phyloP scores from a whole-genome alignment of 345 rosid species.

The Psidium guajava region DNA sequence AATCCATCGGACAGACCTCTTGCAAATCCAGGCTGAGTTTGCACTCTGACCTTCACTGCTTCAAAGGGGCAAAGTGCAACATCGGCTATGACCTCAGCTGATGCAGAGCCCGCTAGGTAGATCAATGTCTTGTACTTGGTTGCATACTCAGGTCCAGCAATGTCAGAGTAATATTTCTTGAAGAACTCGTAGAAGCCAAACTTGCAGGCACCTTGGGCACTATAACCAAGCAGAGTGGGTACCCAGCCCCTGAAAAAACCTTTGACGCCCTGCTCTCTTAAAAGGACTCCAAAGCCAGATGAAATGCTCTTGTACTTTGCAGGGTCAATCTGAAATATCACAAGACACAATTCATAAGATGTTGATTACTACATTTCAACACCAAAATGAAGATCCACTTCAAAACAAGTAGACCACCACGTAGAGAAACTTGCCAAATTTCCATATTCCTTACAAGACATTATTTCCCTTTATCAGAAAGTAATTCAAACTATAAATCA shows the following conservation, averaged over 20 bases:
- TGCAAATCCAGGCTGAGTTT: slow-evolving; percentile 94
- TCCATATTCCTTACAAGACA: not conserved
- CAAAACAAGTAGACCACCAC: not conserved
- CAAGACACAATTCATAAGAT: not conserved
- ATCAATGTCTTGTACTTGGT: slow-evolving; percentile 80
- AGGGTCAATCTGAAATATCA: slow-evolving; percentile 63
- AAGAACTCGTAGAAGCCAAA: slow-evolving; percentile 77
- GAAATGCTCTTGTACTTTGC: slow-evolving; percentile 68
- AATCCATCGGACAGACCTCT: slow-evolving; percentile 84
- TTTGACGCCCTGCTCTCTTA: slow-evolving; percentile 76
- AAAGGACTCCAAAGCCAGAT: slow-evolving; percentile 65
- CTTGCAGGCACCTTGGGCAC: slow-evolving; percentile 97
- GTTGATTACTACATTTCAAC: not conserved
- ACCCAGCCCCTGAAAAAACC: slow-evolving; percentile 90
- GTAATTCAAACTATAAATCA: not conserved
- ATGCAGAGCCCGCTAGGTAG: slow-evolving; percentile 91
- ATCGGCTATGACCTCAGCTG: slow-evolving; percentile 88
- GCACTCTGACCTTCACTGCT: slow-evolving; percentile 93
- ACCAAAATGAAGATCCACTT: not conserved
- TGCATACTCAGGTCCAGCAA: slow-evolving; percentile 86
- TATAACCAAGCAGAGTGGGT: slow-evolving; percentile 85
- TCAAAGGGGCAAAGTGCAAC: slow-evolving; percentile 92
- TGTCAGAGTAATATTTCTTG: slow-evolving; percentile 89
- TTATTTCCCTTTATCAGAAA: not conserved
- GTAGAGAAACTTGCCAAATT: not conserved